Conservation (phyloP, 768 basidiomycete genomes). For the Agaricus bisporus region DNA sequence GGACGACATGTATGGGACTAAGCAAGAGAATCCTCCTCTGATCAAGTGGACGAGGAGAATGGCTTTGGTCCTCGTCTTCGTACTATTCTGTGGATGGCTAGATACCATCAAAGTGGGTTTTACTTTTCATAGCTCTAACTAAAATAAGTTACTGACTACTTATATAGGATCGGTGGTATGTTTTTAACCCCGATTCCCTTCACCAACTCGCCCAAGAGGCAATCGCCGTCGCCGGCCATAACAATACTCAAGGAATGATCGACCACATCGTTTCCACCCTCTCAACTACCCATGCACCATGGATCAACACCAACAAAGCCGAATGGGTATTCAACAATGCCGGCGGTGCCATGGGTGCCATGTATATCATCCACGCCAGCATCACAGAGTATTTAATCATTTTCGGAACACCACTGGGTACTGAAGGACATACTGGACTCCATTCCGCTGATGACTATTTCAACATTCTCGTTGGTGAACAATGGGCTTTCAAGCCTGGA, state of each 20-base stretch:
- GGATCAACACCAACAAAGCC: constrained; percentile 47
- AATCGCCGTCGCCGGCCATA: constrained; percentile 49
- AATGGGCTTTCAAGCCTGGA: constrained; percentile 89
- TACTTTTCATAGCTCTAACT: constrained; percentile 9
- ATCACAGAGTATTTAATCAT: constrained; percentile 97
- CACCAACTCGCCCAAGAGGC: constrained; percentile 74
- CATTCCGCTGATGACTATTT: constrained; percentile 99
- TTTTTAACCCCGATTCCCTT: constrained; percentile 67
- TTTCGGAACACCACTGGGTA: constrained; percentile 94
- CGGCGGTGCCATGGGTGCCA: constrained; percentile 95
- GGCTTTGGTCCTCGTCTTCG: constrained; percentile 24
- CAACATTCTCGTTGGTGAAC: constrained; percentile 89
- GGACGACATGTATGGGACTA: constrained; percentile 7
- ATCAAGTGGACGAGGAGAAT: constrained; percentile 34
- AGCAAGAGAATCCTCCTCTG: constrained; percentile 13
- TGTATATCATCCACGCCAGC: constrained; percentile 96
- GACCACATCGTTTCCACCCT: constrained; percentile 79
- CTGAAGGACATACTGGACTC: constrained; percentile 91
- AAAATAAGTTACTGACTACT: background rate
- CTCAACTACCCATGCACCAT: constrained; percentile 34
- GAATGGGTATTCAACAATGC: constrained; percentile 99
- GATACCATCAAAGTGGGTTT: constrained; percentile 55
- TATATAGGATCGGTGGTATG: constrained; percentile 79
- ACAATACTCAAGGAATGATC: constrained; percentile 70
- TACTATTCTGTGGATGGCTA: constrained; percentile 40